phyloP scores from a whole-genome alignment of 2,329 filamentous ascomycete species.

The Tolypocladium amazonense region DNA sequence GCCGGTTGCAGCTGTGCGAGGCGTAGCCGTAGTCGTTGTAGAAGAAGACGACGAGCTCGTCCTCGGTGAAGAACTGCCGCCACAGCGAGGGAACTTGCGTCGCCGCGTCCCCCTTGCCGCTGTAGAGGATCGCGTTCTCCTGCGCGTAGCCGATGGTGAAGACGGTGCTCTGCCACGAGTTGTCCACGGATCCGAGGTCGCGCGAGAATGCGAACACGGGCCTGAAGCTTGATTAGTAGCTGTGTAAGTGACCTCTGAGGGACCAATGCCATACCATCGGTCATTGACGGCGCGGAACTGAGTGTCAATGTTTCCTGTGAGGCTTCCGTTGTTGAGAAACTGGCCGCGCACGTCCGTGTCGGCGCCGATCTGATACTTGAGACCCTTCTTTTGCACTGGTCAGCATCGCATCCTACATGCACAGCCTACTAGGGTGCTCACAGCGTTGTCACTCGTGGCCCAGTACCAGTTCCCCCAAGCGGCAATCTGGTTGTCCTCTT shows the following conservation, averaged over 20 bases:
- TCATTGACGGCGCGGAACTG: constrained; percentile 38
- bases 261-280: constrained; percentile 18
- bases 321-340: constrained; percentile 52
- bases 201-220: constrained; percentile 74
- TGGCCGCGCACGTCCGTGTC: constrained; percentile 54
- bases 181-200: constrained; percentile 38
- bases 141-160: constrained; percentile 74
- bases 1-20: constrained; percentile 42
- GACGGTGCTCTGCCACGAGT: constrained; percentile 33
- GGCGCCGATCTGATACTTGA: constrained; percentile 60
- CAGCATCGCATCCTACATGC: background rate
- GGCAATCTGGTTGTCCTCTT: constrained; percentile 58
- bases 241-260: background rate
- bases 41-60: constrained; percentile 60
- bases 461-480: constrained; percentile 80
- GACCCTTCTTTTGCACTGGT: constrained; percentile 18
- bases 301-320: constrained; percentile 54
- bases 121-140: constrained; percentile 65
- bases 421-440: background rate
- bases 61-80: constrained; percentile 55
- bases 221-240: constrained; percentile 20
- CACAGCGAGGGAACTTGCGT: constrained; percentile 61
- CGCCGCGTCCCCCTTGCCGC: constrained; percentile 53
- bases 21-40: constrained; percentile 63
- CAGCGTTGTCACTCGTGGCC: constrained; percentile 44